Evolutionary conservation across 2,329 filamentous ascomycete genomes (phyloP), one percentile per base, ranked within the genome.

Genomic region (Dryadomyces quercivorus): DNA sequence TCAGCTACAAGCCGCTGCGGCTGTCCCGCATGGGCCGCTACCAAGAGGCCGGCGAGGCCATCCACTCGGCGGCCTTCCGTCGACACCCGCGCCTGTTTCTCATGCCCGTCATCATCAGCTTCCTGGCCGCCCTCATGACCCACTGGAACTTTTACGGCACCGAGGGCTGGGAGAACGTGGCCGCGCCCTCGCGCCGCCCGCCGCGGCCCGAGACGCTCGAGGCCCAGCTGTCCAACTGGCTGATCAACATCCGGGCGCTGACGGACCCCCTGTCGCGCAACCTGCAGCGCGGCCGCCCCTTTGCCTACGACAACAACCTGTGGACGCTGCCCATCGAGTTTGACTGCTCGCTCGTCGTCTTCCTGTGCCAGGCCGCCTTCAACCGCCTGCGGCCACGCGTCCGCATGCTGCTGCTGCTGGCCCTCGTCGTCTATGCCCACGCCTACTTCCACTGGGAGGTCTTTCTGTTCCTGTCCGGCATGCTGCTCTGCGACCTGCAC

Each of bases 321-420:
- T 70, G 68, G 68, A 70, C 68, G 1, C 59, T 70, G 34, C 67
- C 67, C 0, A 61, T 69, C 36, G 68, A 70, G 60, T 69, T 69
- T 54, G 62, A 62, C 50, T 61, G 64, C 58, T 69, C 67, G 6
- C 55, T 70, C n/a, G 59, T 67, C 12, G 50, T 70, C 8, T 70
- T 69, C 50, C 57, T 65, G 40, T 59, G 64, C 50, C 59, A 69
- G 21, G 59, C 67, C 2, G 66, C 65, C 2, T 63, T 69, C 9
- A 60, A 61, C n/a, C 59, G 61, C 15, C 50, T 62, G 20, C 55
- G 57, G 1, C 50, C 59, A 21, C 47, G 51, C 44, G 20, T 57
- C 22, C 57, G 60, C 38, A 49, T 62, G 51, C 7, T 54, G 4
- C 43, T 61, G 2, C n/a, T 58, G 15, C 16, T 57, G 1, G 53